A percentile compares a stretch with the other conserved stretches of the same genome.
These are phyloP conservation scores for Eimeria zaria DNA, from an alignment of 169 alveolate species.

Conservation along the genomic window DNA sequence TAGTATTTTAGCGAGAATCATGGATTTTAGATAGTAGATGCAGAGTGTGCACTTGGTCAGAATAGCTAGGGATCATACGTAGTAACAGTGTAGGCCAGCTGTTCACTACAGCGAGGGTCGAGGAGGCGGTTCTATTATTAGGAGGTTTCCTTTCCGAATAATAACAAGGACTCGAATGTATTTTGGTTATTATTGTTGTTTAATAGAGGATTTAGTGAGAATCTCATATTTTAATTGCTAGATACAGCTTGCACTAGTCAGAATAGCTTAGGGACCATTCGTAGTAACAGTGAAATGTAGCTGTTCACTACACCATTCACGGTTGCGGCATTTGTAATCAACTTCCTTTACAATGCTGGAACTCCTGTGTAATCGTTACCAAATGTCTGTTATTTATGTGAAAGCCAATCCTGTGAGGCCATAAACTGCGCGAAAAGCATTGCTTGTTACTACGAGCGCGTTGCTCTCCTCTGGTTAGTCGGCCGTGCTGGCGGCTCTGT, in stretches of 20 bases:
- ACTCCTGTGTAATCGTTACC: background rate
- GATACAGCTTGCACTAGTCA: background rate
- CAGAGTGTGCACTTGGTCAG: too few relatives aligned
- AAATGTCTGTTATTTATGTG: background rate
- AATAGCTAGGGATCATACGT: background rate
- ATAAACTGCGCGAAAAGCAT: background rate
- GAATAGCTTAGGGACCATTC: background rate
- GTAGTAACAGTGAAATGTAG: too few relatives aligned
- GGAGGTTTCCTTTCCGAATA: background rate
- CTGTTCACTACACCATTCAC: too few relatives aligned
- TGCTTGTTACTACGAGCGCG: background rate
- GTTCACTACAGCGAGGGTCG: background rate
- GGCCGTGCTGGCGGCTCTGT: background rate
- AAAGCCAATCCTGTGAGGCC: background rate
- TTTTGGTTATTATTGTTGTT: background rate
- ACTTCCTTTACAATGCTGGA: background rate
- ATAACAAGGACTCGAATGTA: background rate
- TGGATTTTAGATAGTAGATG: too few relatives aligned
- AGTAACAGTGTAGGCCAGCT: constrained; percentile 9
- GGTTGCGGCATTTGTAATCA: background rate
- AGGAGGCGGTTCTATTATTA: too few relatives aligned
- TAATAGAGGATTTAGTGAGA: background rate
- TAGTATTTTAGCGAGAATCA: too few relatives aligned
- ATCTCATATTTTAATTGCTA: background rate
- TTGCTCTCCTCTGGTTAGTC: constrained; percentile 15